A percentile compares a stretch with the other conserved stretches of the same genome.
These are phyloP conservation scores for Venturia oleaginea DNA, from an alignment of 2,329 filamentous ascomycete species.

Conservation along the genomic window DNA sequence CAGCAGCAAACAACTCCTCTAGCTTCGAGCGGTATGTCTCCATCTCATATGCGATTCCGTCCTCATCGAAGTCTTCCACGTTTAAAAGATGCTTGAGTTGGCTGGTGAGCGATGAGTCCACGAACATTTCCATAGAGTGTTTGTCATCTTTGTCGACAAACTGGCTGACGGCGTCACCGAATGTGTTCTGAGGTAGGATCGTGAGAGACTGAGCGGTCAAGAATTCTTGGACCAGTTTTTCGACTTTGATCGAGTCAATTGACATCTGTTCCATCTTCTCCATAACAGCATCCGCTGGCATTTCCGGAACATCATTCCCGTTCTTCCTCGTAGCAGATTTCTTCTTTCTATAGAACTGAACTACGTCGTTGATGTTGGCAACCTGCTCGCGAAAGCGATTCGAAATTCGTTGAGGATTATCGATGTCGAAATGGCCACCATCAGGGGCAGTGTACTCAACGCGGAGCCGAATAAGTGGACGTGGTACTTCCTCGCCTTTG, in stretches of 20 bases:
- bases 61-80: constrained; percentile 56
- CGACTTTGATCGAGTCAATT: constrained; percentile 70
- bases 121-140: constrained; percentile 60
- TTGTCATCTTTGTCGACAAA: constrained; percentile 96
- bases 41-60: constrained; percentile 65
- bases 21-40: constrained; percentile 59
- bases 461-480: constrained; percentile 79
- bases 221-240: constrained; percentile 80
- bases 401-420: constrained; percentile 94
- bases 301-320: constrained; percentile 41
- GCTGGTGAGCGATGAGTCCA: constrained; percentile 33
- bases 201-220: constrained; percentile 80
- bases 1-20: constrained; percentile 56
- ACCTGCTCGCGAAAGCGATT: constrained; percentile 86
- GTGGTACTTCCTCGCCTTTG: constrained; percentile 53
- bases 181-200: constrained; percentile 84
- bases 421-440: constrained; percentile 76
- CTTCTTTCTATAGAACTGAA: constrained; percentile 89
- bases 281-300: constrained; percentile 56
- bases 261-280: constrained; percentile 44
- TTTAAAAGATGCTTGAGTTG: constrained; percentile 30
- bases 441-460: constrained; percentile 85
- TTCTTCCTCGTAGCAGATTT: constrained; percentile 40
- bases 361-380: constrained; percentile 87
- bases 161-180: constrained; percentile 84